Evolutionary conservation across 495 filamentous ascomycete genomes (phyloP), one percentile per base, ranked within the genome.

Genomic region (Hypoxylon subgilvum): DNA sequence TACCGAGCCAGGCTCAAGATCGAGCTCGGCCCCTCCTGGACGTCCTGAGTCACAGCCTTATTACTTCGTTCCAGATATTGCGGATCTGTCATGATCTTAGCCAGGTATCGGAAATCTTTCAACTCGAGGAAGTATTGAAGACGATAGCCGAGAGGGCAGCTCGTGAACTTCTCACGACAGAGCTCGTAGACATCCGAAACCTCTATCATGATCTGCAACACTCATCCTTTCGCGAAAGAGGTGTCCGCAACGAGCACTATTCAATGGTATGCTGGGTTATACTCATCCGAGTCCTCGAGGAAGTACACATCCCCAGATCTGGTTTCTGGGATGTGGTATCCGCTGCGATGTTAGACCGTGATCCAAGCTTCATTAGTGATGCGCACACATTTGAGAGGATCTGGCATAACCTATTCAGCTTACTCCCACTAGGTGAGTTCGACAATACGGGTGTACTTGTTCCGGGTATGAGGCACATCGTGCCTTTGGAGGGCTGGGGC

Each of bases 351-450:
- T 51, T 70, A 9, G 44, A 57, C 38, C 44, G 50, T 2, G 48
- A 35, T 39, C 38, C 19, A n/a, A 45, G 41, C 17, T 36, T 40
- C 3, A 56, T 61, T 12, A 51, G 22, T 50, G 81, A 92, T 60
- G 71, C 87, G 21, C 69, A 69, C 9, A 54, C 63, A 9, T 79
- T 95, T 27, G 94, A 98, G 66, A 68, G 68, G 5, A 69, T 78
- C 6, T 98, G 94, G 94, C 79, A 80, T 30, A 73, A 78, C n/a
- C 56, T 91, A 32, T 95, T 93, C 61, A 84, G 83, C 0, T 67
- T 91, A 1, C 72, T 96, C 8, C 93, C 94, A 2, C 75, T 93
- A 3, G 74, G 82, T 16, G 91, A 96, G 57, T 80, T 98, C 40
- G 86, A 97, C 68, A 68, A 69, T 13, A 68, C 73, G 58, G 93